phyloP scores from a whole-genome alignment of 2,329 filamentous ascomycete genomes.

The Alternaria sp. region DNA sequence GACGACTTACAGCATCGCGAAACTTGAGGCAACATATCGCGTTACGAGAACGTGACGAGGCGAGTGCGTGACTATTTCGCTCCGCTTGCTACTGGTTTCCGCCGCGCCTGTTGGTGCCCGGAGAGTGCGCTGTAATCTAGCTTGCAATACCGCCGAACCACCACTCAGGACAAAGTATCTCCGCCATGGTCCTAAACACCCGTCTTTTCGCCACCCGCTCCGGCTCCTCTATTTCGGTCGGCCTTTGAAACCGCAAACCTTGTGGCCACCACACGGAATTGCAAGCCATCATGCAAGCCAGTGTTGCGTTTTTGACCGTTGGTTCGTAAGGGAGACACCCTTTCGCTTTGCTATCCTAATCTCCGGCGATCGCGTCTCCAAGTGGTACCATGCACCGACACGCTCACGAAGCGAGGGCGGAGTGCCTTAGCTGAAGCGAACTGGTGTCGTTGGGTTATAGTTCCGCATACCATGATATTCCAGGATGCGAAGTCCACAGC shows the following conservation, averaged over 20 bases:
- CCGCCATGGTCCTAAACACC: neutral
- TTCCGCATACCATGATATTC: conserved; percentile 13
- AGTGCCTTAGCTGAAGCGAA: neutral
- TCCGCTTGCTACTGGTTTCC: conserved; percentile 2
- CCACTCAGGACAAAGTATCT: neutral
- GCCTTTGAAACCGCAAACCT: conserved; percentile 10
- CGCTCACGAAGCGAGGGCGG: neutral
- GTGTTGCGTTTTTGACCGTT: conserved; percentile 3
- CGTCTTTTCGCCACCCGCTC: conserved; percentile 14
- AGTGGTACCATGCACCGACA: neutral
- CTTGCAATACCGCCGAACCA: conserved; percentile 9
- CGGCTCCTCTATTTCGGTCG: conserved; percentile 13
- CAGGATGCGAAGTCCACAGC: conserved; percentile 20
- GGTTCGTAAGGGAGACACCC: neutral
- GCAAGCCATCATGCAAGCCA: conserved; percentile 16
- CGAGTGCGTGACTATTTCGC: conserved; percentile 3
- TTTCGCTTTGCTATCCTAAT: neutral
- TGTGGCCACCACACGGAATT: conserved; percentile 6
- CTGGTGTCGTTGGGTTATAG: conserved; percentile 13
- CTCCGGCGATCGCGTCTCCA: neutral
- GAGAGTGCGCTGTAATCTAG: neutral
- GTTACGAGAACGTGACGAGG: conserved; percentile 6
- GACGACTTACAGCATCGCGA: conserved; percentile 32
- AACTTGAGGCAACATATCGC: conserved; percentile 24
- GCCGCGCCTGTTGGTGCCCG: neutral